phyloP scores from a whole-genome alignment of 495 filamentous ascomycete species.

The Corynascus novoguineensis region DNA sequence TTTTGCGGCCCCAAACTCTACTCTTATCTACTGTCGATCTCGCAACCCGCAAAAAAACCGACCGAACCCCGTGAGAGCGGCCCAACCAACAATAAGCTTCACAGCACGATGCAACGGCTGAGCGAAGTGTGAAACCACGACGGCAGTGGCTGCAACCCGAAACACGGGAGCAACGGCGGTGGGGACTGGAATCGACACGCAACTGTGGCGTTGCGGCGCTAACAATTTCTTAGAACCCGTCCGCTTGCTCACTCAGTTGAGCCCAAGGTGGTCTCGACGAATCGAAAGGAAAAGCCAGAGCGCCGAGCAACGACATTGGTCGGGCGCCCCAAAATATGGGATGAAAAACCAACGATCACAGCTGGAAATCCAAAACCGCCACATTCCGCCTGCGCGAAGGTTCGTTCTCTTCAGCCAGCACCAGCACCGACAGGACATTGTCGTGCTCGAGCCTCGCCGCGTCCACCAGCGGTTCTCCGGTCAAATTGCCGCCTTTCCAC shows the following conservation, averaged over 20 bases:
- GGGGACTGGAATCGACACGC: too few species aligned
- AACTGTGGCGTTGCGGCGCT: too few species aligned
- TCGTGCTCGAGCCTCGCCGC: slow-evolving; percentile 31
- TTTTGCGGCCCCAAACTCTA: not conserved
- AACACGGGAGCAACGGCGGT: not conserved
- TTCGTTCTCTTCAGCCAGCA: slow-evolving; percentile 14
- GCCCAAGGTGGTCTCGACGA: not conserved
- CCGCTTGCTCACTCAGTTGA: not conserved
- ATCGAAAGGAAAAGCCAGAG: not conserved
- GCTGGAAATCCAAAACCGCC: slow-evolving; percentile 36
- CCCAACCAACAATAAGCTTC: not conserved
- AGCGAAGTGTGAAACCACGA: not conserved
- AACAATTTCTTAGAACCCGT: too few species aligned
- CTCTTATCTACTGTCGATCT: not conserved
- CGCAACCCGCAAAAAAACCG: not conserved
- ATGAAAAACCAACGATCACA: slow-evolving; percentile 12
- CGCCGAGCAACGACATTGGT: not conserved
- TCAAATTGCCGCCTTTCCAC: slow-evolving; percentile 30
- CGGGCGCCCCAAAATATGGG: not conserved
- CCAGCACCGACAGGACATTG: slow-evolving; percentile 36
- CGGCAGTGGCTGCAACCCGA: slow-evolving; percentile 6
- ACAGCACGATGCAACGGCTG: not conserved
- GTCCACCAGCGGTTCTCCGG: slow-evolving; percentile 38
- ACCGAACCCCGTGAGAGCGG: not conserved
- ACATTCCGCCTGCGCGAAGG: slow-evolving; percentile 19